Percentiles rank a stretch among this genome's conserved stretches.
Evolutionary conservation across 345 rosid genomes (phyloP).

Genomic region (Camelina hispida): DNA sequence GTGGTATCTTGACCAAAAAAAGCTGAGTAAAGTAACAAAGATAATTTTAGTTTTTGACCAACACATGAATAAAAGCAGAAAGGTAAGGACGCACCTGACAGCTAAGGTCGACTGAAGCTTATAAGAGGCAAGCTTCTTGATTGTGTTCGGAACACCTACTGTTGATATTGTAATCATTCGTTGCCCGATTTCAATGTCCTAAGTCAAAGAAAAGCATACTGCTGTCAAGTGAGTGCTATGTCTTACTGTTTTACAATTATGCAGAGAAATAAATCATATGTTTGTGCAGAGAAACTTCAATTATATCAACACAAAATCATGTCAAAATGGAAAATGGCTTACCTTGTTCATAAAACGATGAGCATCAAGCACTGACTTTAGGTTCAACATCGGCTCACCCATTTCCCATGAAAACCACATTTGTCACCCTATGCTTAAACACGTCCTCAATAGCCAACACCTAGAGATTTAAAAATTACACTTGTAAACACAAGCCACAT

Average conservation of each 20-base stretch:
- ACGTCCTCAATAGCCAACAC: constrained; percentile 89
- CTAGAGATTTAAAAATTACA: constrained; percentile 45
- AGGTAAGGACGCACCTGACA: constrained; percentile 58
- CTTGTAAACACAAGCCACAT: constrained; percentile 6
- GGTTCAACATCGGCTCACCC: constrained; percentile 98
- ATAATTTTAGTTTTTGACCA: not conserved
- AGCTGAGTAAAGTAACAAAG: not conserved
- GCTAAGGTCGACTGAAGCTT: constrained; percentile 98
- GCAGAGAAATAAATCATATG: too few species aligned
- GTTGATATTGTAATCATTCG: constrained; percentile 97
- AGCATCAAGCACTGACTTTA: constrained; percentile 90
- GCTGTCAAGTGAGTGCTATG: constrained; percentile 18
- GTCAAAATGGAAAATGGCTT: not conserved
- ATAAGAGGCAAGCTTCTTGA: constrained; percentile 83
- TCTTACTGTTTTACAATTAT: constrained; percentile 1
- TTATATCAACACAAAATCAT: constrained; percentile 3
- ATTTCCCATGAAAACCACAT: constrained; percentile 99
- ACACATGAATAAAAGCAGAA: constrained; percentile 18
- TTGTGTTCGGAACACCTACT: constrained; percentile 97
- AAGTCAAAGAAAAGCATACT: constrained; percentile 25
- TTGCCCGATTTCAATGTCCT: constrained; percentile 98
- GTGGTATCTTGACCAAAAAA: not conserved
- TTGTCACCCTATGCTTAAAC: constrained; percentile 90
- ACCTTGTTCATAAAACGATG: constrained; percentile 96
- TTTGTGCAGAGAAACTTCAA: not conserved